Evolutionary conservation across 75 land plant genomes (phyloP), one percentile per base, ranked within the genome.

Genomic region (Cupressus sempervirens): DNA sequence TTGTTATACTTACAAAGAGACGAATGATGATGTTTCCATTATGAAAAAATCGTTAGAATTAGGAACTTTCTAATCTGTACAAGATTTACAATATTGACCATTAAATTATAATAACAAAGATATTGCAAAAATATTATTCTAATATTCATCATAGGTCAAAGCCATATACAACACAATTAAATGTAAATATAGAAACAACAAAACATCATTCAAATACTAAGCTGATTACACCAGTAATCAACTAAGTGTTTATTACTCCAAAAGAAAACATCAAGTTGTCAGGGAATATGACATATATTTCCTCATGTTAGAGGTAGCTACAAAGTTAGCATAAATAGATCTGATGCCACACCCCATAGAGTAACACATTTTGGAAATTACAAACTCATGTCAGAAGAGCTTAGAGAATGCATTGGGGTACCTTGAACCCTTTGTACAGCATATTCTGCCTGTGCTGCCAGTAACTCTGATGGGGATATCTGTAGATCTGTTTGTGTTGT

Each of bases 371-470:
- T 26, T 77, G 26, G 46, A 43, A 77, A 41, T 30, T 77, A 77
- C 9, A 77, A 43, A 43, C 10, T 41, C 45, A n/a, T 10, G 46
- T 30, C 9, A 26, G 23, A 77, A 23, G 81, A 77, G 48, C 20
- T 38, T 77, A 11, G 38, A 77, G 41, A 26, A 77, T 77, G 41
- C 38, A 41, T 41, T 4, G 41, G 29, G 43, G 26, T 43, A 77
- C 81, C 81, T 77, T 77, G 81, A 77, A 77, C 81, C 81, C 81
- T 77, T 16, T 77, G n/a, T 23, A 48, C 48, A 77, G 81, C 81
- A 41, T 77, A 40, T 43, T 30, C 48, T 77, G 48, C 48, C 46
- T 77, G 81, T 77, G 23, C 46, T 77, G 46, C 81, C 81, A 77
- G 46, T 77, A 77, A 41, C 48, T 77, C 46, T 41, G 46, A 7